Evolutionary conservation across 257 asterid species (phyloP).

Genomic region (Linaria vulgaris): DNA sequence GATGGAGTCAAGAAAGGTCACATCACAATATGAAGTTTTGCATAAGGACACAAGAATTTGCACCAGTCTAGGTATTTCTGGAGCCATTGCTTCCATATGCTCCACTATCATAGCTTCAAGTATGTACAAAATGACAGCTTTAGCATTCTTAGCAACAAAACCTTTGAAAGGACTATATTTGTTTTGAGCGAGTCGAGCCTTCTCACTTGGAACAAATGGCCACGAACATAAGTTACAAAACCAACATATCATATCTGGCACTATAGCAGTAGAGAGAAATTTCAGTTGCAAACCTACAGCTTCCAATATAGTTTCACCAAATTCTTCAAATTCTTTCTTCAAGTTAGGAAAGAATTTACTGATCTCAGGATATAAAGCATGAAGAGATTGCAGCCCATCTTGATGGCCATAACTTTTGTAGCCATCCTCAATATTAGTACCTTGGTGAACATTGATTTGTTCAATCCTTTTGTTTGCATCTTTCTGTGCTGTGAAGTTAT

Average conservation of each 20-base stretch:
- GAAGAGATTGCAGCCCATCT: slow-evolving; percentile 53
- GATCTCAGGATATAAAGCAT: slow-evolving; percentile 62
- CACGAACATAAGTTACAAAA: slow-evolving; percentile 81
- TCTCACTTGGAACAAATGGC: slow-evolving; percentile 68
- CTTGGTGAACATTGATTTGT: slow-evolving; percentile 33
- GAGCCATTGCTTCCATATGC: slow-evolving; percentile 91
- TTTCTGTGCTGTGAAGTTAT: slow-evolving; percentile 49
- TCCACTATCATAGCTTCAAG: slow-evolving; percentile 85
- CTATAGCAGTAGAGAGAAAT: slow-evolving; percentile 63
- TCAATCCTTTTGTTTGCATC: slow-evolving; percentile 33
- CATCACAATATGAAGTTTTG: slow-evolving; percentile 69
- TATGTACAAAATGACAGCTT: slow-evolving; percentile 75
- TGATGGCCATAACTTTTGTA: slow-evolving; percentile 38
- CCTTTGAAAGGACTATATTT: slow-evolving; percentile 63
- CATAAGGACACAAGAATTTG: slow-evolving; percentile 78
- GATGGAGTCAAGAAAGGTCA: slow-evolving; percentile 76
- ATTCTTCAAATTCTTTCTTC: slow-evolving; percentile 74
- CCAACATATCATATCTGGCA: slow-evolving; percentile 93
- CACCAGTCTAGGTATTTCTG: slow-evolving; percentile 82
- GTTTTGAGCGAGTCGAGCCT: slow-evolving; percentile 33
- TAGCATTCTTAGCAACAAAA: slow-evolving; percentile 86
- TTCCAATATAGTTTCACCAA: slow-evolving; percentile 85
- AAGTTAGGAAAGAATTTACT: slow-evolving; percentile 77
- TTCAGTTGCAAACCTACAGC: slow-evolving; percentile 93
- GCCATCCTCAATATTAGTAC: slow-evolving; percentile 34